A percentile compares a stretch with the other conserved stretches of the same genome.
phyloP scores from a whole-genome alignment of 768 basidiomycete species.

The Tephrocybe sp. region DNA sequence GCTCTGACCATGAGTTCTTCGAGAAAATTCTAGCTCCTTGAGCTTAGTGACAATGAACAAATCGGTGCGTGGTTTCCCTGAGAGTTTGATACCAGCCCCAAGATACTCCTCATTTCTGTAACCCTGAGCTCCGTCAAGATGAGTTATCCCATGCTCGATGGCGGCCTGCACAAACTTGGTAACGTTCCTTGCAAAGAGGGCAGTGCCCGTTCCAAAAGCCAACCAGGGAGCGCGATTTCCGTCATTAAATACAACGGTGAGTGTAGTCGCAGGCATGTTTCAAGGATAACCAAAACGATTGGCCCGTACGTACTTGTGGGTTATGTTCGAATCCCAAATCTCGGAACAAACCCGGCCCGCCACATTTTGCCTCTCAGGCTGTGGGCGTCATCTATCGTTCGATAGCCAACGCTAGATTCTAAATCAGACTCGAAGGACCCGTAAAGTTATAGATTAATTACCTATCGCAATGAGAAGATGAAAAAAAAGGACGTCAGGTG shows the following conservation, averaged over 20 bases:
- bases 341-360: too few species aligned
- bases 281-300: too few species aligned
- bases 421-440: too few species aligned
- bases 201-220: slow-evolving; percentile 64
- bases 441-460: too few species aligned
- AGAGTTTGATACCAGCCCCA: slow-evolving; percentile 48
- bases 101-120: slow-evolving; percentile 58
- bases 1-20: slow-evolving; percentile 41
- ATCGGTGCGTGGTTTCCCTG: slow-evolving; percentile 50
- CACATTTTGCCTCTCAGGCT: too few species aligned
- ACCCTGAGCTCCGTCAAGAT: slow-evolving; percentile 64
- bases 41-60: slow-evolving; percentile 69
- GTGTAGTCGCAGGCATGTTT: slow-evolving; percentile 19
- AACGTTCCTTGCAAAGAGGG: slow-evolving; percentile 46
- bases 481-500: too few species aligned
- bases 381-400: too few species aligned
- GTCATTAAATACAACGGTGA: slow-evolving; percentile 51
- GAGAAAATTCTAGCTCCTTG: slow-evolving; percentile 34
- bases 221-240: slow-evolving; percentile 54
- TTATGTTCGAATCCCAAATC: too few species aligned
- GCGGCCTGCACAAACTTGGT: slow-evolving; percentile 40
- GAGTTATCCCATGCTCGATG: slow-evolving; percentile 54
- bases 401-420: too few species aligned
- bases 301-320: too few species aligned
- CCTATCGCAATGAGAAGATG: too few species aligned